Evolutionary conservation across 2,329 filamentous ascomycete genomes (phyloP).

Genomic region (Coniochaeta sp.): DNA sequence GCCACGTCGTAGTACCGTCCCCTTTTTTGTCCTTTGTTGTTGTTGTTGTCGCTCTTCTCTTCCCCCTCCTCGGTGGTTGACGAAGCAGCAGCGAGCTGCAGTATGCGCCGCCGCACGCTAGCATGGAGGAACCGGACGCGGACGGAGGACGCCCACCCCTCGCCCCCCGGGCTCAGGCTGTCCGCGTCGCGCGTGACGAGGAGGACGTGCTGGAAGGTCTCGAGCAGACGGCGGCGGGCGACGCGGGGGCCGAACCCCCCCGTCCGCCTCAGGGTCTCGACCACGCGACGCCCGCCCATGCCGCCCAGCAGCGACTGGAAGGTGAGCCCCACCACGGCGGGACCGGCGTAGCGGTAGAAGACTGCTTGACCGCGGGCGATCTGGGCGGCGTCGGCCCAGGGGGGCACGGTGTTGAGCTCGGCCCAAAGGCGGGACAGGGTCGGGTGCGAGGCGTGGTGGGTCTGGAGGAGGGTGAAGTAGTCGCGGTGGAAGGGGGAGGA

Average conservation of each 20-base stretch:
- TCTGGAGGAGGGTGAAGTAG: slow-evolving; percentile 41
- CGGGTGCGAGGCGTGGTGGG: slow-evolving; percentile 49
- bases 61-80: slow-evolving; percentile 36
- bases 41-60: too few relatives aligned
- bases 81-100: slow-evolving; percentile 51
- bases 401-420: slow-evolving; percentile 58
- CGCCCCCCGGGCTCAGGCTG: slow-evolving; percentile 60
- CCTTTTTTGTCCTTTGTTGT: neutral
- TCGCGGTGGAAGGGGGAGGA: slow-evolving; percentile 24
- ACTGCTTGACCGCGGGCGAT: slow-evolving; percentile 68
- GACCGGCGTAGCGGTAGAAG: slow-evolving; percentile 69
- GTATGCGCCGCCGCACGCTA: slow-evolving; percentile 57
- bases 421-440: slow-evolving; percentile 53
- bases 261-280: slow-evolving; percentile 66
- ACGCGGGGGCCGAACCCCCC: slow-evolving; percentile 66
- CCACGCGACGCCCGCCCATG: slow-evolving; percentile 65
- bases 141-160: slow-evolving; percentile 56
- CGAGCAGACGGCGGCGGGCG: slow-evolving; percentile 53
- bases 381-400: slow-evolving; percentile 74
- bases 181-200: slow-evolving; percentile 60
- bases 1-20: slow-evolving; percentile 52
- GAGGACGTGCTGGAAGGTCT: slow-evolving; percentile 70
- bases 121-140: slow-evolving; percentile 65
- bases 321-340: slow-evolving; percentile 55
- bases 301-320: slow-evolving; percentile 62